These are phyloP conservation scores for Aureobasidium lini DNA, from an alignment of 2,329 filamentous ascomycete species.

Conservation along the genomic window DNA sequence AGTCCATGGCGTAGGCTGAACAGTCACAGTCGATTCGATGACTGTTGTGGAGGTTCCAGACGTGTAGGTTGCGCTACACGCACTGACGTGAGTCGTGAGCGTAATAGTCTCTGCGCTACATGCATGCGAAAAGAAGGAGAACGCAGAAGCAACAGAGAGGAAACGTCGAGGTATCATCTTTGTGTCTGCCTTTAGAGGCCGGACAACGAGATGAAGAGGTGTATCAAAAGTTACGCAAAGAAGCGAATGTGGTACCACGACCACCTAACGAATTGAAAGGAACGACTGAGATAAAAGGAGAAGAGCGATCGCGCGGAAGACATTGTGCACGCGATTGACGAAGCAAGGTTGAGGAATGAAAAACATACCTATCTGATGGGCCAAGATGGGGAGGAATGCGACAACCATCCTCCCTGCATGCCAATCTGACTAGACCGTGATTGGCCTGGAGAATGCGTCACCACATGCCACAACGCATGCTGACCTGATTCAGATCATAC, in stretches of 20 bases:
- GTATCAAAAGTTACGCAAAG: background rate
- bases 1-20: conserved; percentile 22
- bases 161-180: background rate
- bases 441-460: background rate
- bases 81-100: conserved; percentile 16
- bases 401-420: background rate
- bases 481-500: background rate
- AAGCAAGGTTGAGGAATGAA: conserved; percentile 10
- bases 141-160: background rate
- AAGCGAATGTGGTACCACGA: conserved; percentile 4
- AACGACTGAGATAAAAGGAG: conserved; percentile 1
- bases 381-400: conserved; percentile 9
- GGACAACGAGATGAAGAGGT: background rate
- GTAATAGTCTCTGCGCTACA: conserved; percentile 15
- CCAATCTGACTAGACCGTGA: background rate
- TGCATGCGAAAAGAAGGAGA: conserved; percentile 4
- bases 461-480: conserved; percentile 3
- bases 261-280: background rate
- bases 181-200: background rate
- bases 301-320: conserved; percentile 3
- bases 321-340: background rate
- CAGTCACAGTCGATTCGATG: conserved; percentile 24
- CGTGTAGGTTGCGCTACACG: conserved; percentile 10
- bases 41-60: conserved; percentile 17
- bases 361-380: conserved; percentile 9